A percentile compares a stretch with the other conserved stretches of the same genome.
Evolutionary conservation across 805 yeast species (phyloP).

Genomic region (Wickerhamomyces tratensis): DNA sequence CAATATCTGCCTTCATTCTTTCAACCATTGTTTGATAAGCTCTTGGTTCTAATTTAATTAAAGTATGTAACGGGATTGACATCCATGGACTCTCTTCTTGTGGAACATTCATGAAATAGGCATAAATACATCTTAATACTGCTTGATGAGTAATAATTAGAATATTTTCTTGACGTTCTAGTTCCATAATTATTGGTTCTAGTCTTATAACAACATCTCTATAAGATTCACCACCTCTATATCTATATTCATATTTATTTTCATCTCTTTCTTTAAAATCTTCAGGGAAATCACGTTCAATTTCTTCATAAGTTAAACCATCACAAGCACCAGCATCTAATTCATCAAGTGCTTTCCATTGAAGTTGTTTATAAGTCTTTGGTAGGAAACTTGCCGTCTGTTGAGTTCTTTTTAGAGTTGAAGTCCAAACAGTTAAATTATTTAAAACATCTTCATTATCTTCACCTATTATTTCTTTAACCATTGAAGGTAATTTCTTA

Average conservation of each 20-base stretch:
- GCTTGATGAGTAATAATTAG: slow-evolving; percentile 97
- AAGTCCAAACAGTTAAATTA: slow-evolving; percentile 88
- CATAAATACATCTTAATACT: slow-evolving; percentile 90
- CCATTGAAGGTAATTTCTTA: slow-evolving; percentile 66
- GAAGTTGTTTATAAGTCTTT: slow-evolving; percentile 51
- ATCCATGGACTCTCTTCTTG: slow-evolving; percentile 98
- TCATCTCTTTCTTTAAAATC: slow-evolving; percentile 95
- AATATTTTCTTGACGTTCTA: slow-evolving; percentile 94
- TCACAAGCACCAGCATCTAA: slow-evolving; percentile 97
- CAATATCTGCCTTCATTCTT: slow-evolving; percentile 89
- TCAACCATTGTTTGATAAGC: slow-evolving; percentile 87
- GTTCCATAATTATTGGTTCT: slow-evolving; percentile 97
- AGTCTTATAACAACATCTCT: slow-evolving; percentile 89
- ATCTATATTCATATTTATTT: slow-evolving; percentile 90
- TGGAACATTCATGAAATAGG: slow-evolving; percentile 97
- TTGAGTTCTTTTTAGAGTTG: slow-evolving; percentile 83
- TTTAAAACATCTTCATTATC: slow-evolving; percentile 32
- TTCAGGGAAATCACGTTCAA: slow-evolving; percentile 76
- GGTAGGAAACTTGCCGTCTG: slow-evolving; percentile 83
- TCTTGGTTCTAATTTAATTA: slow-evolving; percentile 90
- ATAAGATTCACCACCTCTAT: slow-evolving; percentile 95
- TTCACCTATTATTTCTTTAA: slow-evolving; percentile 44
- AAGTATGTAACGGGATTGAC: slow-evolving; percentile 94
- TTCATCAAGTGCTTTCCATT: slow-evolving; percentile 97
- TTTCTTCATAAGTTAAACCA: slow-evolving; percentile 93